phyloP scores from a whole-genome alignment of 768 basidiomycete species.

The Kwoniella dejecticola region DNA sequence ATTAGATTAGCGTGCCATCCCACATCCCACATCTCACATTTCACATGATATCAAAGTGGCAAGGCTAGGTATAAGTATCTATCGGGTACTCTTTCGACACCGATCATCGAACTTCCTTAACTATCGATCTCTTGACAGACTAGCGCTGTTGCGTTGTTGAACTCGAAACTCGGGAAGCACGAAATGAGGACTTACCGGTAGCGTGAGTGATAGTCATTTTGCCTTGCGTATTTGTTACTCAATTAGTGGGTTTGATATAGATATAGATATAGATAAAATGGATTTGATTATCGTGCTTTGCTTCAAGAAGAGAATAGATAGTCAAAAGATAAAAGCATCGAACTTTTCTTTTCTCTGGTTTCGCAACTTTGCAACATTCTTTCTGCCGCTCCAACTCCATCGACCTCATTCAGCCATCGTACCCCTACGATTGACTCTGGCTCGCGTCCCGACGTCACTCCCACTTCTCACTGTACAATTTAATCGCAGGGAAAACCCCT shows the following conservation, averaged over 20 bases:
- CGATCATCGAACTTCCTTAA: neutral
- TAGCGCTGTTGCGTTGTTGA: no score
- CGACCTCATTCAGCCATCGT: no score
- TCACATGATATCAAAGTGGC: no score
- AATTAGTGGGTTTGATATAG: neutral
- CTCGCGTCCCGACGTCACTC: neutral
- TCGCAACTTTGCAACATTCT: no score
- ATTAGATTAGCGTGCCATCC: neutral
- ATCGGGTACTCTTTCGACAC: constrained; percentile 11
- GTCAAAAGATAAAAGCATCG: no score
- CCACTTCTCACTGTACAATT: neutral
- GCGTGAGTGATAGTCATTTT: constrained; percentile 45
- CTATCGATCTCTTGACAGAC: neutral
- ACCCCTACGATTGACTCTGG: no score
- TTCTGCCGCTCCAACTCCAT: no score
- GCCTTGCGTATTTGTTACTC: neutral
- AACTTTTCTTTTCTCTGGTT: no score
- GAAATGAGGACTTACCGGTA: constrained; percentile 53
- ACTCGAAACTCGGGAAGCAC: no score
- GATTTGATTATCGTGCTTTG: no score
- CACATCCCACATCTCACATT: no score
- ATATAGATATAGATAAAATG: neutral
- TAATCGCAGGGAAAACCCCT: neutral
- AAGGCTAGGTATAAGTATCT: neutral
- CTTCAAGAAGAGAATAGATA: no score